These are phyloP conservation scores for Acorus gramineus DNA, from an alignment of 106 monocot genomes.

Conservation along the genomic window DNA sequence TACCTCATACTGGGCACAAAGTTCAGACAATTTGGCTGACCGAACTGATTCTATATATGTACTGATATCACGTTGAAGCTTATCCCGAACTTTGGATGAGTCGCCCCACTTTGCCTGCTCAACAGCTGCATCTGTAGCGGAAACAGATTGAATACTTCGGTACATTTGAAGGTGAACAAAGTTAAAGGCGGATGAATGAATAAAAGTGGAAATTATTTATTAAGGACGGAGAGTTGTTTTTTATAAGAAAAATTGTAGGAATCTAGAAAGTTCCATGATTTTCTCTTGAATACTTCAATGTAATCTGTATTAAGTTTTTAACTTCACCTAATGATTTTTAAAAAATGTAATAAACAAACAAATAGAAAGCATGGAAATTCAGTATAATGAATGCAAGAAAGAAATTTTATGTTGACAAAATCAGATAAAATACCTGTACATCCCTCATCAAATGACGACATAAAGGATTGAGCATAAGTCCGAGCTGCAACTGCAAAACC, in stretches of 20 bases:
- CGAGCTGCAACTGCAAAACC: constrained; percentile 70
- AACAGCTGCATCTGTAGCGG: constrained; percentile 60
- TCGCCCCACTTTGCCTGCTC: constrained; percentile 69
- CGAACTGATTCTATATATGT: constrained; percentile 63
- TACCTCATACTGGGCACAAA: constrained; percentile 58
- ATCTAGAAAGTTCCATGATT: too few relatives aligned
- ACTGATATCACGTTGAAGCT: constrained; percentile 80
- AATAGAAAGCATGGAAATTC: too few relatives aligned
- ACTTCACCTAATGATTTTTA: too few relatives aligned
- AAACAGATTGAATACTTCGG: background rate
- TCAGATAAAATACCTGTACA: constrained; percentile 49
- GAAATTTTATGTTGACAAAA: background rate
- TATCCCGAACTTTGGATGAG: constrained; percentile 59
- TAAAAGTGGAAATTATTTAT: too few relatives aligned
- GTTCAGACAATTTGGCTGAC: constrained; percentile 56
- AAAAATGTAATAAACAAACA: too few relatives aligned
- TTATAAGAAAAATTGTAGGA: too few relatives aligned
- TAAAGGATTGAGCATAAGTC: constrained; percentile 43
- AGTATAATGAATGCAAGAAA: too few relatives aligned
- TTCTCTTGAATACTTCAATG: too few relatives aligned
- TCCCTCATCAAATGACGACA: constrained; percentile 67
- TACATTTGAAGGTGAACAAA: background rate
- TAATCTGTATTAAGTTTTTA: too few relatives aligned
- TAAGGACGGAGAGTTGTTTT: too few relatives aligned
- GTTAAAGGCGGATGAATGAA: background rate